Conservation (phyloP, 495 filamentous ascomycete species). For the Chaetomium fimeti region DNA sequence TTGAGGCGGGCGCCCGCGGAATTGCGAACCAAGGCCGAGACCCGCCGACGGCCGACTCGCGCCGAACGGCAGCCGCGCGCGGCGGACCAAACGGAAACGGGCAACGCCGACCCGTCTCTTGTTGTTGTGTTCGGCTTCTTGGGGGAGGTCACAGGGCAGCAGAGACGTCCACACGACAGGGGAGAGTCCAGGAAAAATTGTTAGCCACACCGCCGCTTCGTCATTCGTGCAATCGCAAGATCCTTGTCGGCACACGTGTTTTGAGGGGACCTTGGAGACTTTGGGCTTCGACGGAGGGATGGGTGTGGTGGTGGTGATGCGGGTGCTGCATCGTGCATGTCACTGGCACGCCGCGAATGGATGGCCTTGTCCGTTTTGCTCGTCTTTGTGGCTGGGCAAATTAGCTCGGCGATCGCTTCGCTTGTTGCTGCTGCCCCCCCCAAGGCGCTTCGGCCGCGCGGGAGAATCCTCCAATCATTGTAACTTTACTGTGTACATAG, state of each 20-base stretch:
- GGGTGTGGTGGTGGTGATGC: neutral
- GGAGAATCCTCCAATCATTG: too few species aligned
- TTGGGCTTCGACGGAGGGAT: neutral
- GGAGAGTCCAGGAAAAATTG: constrained; percentile 13
- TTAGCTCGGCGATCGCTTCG: too few species aligned
- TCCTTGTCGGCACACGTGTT: constrained; percentile 16
- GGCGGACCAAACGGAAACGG: neutral
- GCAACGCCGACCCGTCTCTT: neutral
- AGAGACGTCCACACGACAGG: neutral
- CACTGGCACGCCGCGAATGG: too few species aligned
- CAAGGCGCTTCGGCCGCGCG: too few species aligned
- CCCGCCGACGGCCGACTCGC: neutral
- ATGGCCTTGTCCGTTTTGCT: too few species aligned
- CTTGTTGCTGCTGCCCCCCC: too few species aligned
- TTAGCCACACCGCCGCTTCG: constrained; percentile 29
- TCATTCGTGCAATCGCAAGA: constrained; percentile 13
- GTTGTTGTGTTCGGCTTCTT: neutral
- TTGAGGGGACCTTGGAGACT: neutral
- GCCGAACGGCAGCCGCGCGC: neutral
- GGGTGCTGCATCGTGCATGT: neutral
- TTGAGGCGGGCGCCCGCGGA: neutral
- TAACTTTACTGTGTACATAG: too few species aligned
- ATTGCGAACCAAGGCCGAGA: constrained; percentile 10
- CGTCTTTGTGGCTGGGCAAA: too few species aligned
- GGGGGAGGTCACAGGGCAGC: neutral